Base-by-base conservation (phyloP, 2,329 filamentous ascomycete genomes). In the Fusarium pseudograminearum region DNA sequence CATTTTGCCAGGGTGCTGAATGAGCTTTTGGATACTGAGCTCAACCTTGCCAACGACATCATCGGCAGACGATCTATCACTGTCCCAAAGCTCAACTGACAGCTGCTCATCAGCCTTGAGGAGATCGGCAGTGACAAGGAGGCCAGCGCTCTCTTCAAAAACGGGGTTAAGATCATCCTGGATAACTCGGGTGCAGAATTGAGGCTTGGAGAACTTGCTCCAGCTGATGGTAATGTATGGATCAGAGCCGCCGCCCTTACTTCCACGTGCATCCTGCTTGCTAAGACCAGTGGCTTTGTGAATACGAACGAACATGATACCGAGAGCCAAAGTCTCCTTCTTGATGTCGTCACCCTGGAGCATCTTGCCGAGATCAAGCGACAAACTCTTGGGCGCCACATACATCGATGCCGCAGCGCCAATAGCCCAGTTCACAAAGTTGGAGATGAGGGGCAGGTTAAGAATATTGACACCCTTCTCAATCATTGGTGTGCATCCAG, bases 371-470 rank as follows among this genome's bases (percentile, higher is more conserved):
- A 98, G 87, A 74, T 99, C 95, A 47, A 98, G 86, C 0, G 93
- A 94, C 91, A 98, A 91, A 14, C 91, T 96, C 80, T 98, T 98
- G 11, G 95, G 95, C 4, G 95, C 95, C 28, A 98, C 94, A 69
- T 98, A 98, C 87, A 97, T 91, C 76, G 90, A 92, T 4, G 92
- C 91, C 0, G 94, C 93, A 0, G 96, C 90, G 38, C 90, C 90
- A 73, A 98, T 97, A 7, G 95, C 93, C 82, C 94, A 97, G 80
- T 98, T 97, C 79, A 98, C 95, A 76, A 99, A 98, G 74, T 97
- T 97, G 16, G 93, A 97, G 73, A 98, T 98, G 38, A 98, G 80
- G 1, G 95, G 95, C 12, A 98, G 83, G 73, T 98, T 97, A 28
- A 98, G 83, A 46, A 98, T 89, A 72, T 98, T 98, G 65, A 97